A percentile compares a stretch with the other conserved stretches of the same genome.
Evolutionary conservation across 2,329 filamentous ascomycete genomes (phyloP).

Genomic region (Fusarium burgessii): DNA sequence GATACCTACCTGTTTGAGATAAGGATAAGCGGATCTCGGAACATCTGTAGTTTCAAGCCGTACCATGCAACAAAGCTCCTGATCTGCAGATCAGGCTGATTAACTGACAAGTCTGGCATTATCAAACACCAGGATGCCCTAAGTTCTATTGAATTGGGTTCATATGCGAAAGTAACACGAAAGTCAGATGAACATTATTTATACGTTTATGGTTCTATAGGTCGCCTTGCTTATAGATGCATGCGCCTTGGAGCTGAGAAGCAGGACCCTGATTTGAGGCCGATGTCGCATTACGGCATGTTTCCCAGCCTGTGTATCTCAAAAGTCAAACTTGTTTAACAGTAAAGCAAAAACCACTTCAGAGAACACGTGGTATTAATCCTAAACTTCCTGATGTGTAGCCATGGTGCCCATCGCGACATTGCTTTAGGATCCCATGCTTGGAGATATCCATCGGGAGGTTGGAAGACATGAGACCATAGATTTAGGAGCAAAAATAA

Average conservation of each 20-base stretch:
- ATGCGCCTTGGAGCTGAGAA: background rate
- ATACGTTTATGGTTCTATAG: background rate
- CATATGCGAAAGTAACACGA: background rate
- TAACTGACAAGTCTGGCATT: background rate
- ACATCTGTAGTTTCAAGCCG: constrained; percentile 14
- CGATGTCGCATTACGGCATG: background rate
- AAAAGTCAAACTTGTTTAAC: background rate
- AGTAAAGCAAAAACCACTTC: background rate
- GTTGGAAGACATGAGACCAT: no score
- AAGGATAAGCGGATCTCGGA: constrained; percentile 17
- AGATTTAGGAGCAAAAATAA: no score
- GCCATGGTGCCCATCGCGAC: accelerated
- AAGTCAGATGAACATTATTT: background rate
- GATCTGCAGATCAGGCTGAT: background rate
- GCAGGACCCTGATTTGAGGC: background rate
- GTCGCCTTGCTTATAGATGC: background rate
- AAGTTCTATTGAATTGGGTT: background rate
- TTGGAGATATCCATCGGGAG: background rate
- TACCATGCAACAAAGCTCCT: constrained; percentile 11
- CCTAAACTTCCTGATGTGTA: background rate
- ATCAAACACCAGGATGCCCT: background rate
- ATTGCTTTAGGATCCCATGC: background rate
- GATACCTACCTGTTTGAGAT: constrained; percentile 12
- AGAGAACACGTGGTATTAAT: background rate
- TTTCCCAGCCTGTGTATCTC: background rate